These are phyloP conservation scores for Pterocarpus macrocarpus DNA, from an alignment of 306 rosid genomes.

Conservation along the genomic window DNA sequence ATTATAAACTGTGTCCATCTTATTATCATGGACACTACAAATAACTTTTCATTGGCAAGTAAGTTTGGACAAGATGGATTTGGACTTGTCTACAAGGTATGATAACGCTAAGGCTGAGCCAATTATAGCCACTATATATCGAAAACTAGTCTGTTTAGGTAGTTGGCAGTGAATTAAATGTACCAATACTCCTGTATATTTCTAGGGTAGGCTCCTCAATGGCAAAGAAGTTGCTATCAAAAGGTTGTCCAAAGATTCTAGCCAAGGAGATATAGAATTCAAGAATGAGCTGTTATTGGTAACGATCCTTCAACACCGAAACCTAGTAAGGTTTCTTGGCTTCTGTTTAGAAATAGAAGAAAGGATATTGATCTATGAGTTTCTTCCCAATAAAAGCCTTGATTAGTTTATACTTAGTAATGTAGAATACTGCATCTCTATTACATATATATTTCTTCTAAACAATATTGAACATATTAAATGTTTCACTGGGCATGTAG, in stretches of 20 bases:
- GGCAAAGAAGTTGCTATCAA: slow-evolving; percentile 56
- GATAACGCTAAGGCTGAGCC: background rate
- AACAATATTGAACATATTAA: background rate
- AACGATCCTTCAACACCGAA: slow-evolving; percentile 60
- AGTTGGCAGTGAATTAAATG: background rate
- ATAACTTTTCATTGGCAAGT: slow-evolving; percentile 54
- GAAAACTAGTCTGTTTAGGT: background rate
- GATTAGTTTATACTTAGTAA: slow-evolving; percentile 56
- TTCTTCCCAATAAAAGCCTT: slow-evolving; percentile 45
- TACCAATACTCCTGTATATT: background rate
- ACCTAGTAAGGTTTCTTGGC: slow-evolving; percentile 58
- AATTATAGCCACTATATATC: background rate
- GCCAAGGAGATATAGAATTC: slow-evolving; percentile 60
- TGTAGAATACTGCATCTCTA: background rate
- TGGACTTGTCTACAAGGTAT: slow-evolving; percentile 64
- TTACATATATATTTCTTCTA: background rate
- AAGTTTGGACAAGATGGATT: slow-evolving; percentile 68
- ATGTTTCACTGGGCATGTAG: slow-evolving; percentile 27
- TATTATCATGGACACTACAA: slow-evolving; percentile 38
- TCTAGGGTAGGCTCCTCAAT: slow-evolving; percentile 46
- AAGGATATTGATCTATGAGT: slow-evolving; percentile 60
- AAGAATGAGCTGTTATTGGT: slow-evolving; percentile 54
- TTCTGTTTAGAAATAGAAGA: slow-evolving; percentile 53
- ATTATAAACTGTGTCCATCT: no score
- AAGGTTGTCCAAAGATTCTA: slow-evolving; percentile 48